phyloP scores from a whole-genome alignment of 2,329 filamentous ascomycete genomes.

The Claviceps sorghi region DNA sequence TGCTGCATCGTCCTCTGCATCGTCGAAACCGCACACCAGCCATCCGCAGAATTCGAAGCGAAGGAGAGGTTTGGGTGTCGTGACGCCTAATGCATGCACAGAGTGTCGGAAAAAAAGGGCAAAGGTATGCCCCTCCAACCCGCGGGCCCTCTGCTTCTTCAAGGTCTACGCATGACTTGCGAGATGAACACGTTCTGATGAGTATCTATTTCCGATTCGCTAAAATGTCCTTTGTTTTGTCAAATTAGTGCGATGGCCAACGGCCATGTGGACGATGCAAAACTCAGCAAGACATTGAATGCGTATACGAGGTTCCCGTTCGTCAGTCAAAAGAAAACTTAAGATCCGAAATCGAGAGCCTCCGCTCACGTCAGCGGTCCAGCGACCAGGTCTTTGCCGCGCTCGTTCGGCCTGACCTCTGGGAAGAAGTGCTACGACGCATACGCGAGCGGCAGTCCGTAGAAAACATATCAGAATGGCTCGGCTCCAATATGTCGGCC shows the following conservation, averaged over 20 bases:
- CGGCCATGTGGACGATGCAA: constrained; percentile 41
- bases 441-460: constrained; percentile 39
- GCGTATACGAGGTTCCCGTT: constrained; percentile 47
- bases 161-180: neutral
- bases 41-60: constrained; percentile 30
- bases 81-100: constrained; percentile 46
- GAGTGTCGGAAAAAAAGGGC: constrained; percentile 49
- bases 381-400: constrained; percentile 42
- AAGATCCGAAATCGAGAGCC: constrained; percentile 41
- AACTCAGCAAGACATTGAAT: constrained; percentile 38
- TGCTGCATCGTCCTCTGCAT: constrained; percentile 7
- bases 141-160: too few relatives aligned
- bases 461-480: constrained; percentile 41
- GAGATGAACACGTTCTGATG: neutral
- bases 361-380: constrained; percentile 39
- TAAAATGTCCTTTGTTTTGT: neutral
- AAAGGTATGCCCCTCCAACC: constrained; percentile 27
- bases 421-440: constrained; percentile 39
- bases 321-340: constrained; percentile 50
- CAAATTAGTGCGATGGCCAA: constrained; percentile 42
- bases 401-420: constrained; percentile 33
- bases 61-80: constrained; percentile 38
- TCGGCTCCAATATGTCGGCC: constrained; percentile 22
- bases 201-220: neutral
- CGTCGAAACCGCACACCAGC: constrained; percentile 12